These are phyloP conservation scores for Dipodascus albidus DNA, from an alignment of 805 yeast species.

Conservation along the genomic window DNA sequence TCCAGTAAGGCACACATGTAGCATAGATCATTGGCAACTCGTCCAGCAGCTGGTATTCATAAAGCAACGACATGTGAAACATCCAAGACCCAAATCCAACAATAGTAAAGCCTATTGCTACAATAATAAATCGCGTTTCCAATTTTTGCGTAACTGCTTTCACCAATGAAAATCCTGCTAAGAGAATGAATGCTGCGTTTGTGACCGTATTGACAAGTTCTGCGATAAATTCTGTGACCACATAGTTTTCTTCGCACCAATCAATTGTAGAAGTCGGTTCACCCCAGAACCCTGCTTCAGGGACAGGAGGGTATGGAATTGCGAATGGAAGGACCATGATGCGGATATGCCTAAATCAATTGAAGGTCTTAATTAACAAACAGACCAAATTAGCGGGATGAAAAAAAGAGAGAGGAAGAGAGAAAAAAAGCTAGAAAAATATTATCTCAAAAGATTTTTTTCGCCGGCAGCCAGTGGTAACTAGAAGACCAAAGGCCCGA, in stretches of 20 bases:
- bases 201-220: conserved; percentile 84
- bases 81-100: conserved; percentile 94
- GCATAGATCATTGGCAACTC: conserved; percentile 98
- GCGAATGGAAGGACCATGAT: conserved; percentile 25
- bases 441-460: background rate
- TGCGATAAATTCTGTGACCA: conserved; percentile 73
- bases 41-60: conserved; percentile 83
- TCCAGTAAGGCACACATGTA: conserved; percentile 90
- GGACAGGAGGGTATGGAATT: conserved; percentile 14
- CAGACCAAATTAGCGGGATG: no score
- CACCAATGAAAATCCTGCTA: conserved; percentile 51
- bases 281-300: conserved; percentile 25
- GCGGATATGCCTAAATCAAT: background rate
- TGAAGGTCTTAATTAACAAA: no score
- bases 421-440: background rate
- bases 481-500: no score
- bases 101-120: conserved; percentile 68
- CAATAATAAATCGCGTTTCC: conserved; percentile 59
- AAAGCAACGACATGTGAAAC: conserved; percentile 90
- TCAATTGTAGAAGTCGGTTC: conserved; percentile 78
- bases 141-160: conserved; percentile 49
- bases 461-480: no score
- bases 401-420: background rate
- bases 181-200: conserved; percentile 36
- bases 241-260: conserved; percentile 98